Base-by-base conservation (phyloP, 345 rosid species). In the Heritiera littoralis region DNA sequence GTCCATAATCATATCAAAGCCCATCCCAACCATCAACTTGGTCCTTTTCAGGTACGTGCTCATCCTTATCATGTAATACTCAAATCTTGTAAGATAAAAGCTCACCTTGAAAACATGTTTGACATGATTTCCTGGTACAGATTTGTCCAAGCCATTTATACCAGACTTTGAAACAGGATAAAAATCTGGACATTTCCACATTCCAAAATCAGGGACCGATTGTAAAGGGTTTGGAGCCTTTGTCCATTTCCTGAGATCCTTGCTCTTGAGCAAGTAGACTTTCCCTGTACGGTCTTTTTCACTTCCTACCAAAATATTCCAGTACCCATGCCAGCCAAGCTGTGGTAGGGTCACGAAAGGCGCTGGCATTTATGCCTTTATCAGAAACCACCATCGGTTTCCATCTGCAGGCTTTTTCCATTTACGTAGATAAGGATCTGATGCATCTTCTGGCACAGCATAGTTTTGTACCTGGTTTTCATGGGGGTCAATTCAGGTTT, bases 151-250 rank as follows among this genome's bases (percentile, higher is more conserved):
- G 23, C 98, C 94, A 12, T 80, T 78, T 77, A 9, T 5, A 5
- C 48, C 64, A 32, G 48, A 18, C 8, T 14, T 77, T 72, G 87
- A 66, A 67, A 93, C 94, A 5, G 99, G 94, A 64, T 68, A 93
- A 60, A 95, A 91, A 77, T 95, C 97, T 0, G 93, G 98, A 83
- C 99, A 95, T 66, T 95, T 98, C 95, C 92, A 93, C 92, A 86
- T 88, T 11, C 95, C 97, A 9, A 95, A 85, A 0, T 74, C 58
- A 0, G 75, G 49, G 40, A 49, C 67, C 0, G 92, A 80, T 63
- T 94, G 95, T 41, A 94, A 12, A 0, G 97, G 97, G 68, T 89
- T 91, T 49, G 83, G 72, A 6, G 91, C 89, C 83, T 87, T 89
- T 14, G 74, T 78, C 98, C 97, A 96, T 18, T 76, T 75, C 73